Percentiles rank a stretch among this genome's conserved stretches.
Conservation (phyloP, 208 protist genomes). For the Acanthamoeba sp. region DNA sequence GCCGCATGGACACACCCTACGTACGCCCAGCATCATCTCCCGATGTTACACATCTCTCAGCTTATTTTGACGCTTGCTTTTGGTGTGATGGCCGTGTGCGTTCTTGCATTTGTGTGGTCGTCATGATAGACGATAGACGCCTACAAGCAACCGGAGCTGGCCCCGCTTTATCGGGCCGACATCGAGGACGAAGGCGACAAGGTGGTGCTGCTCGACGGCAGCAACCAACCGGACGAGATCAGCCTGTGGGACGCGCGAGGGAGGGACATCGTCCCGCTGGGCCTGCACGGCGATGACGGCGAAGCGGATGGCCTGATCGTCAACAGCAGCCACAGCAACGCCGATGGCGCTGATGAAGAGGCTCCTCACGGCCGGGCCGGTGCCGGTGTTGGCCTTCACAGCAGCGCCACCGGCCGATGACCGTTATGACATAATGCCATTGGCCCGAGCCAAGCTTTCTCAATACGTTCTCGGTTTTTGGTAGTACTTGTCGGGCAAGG, state of each 20-base stretch:
- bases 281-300: not conserved
- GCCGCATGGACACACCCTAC: constrained; percentile 10
- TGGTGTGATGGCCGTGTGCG: not conserved
- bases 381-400: too few species aligned
- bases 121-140: not conserved
- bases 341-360: too few species aligned
- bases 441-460: too few species aligned
- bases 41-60: not conserved
- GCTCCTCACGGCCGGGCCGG: too few species aligned
- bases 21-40: not conserved
- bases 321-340: too few species aligned
- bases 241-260: constrained; percentile 3
- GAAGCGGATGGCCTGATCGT: not conserved
- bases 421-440: too few species aligned
- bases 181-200: not conserved
- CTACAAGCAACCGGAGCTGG: constrained; percentile 7
- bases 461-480: too few species aligned
- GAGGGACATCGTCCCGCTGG: not conserved
- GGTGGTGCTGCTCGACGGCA: not conserved
- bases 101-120: not conserved
- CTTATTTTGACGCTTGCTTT: not conserved
- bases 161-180: not conserved
- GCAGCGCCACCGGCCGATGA: too few species aligned
- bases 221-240: not conserved
- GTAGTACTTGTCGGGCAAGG: too few species aligned